Evolutionary conservation across 352 stramenopile species (phyloP).

Genomic region (Aphanomyces cochlioides): DNA sequence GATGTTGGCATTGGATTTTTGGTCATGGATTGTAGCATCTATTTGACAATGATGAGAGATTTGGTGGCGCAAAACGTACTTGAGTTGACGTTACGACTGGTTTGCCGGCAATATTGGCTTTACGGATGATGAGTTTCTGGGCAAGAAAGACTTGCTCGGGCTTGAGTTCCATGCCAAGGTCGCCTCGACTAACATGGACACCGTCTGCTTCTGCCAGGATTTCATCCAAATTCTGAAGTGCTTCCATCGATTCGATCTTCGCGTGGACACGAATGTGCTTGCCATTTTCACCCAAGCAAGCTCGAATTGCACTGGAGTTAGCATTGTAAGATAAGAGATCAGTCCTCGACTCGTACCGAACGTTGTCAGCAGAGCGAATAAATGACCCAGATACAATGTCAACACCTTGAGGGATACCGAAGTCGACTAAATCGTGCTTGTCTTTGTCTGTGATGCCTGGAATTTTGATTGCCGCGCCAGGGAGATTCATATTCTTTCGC

Average conservation of each 20-base stretch:
- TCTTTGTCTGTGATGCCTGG: conserved; percentile 95
- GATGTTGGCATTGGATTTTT: conserved; percentile 95
- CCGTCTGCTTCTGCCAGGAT: conserved; percentile 97
- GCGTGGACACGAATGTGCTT: conserved; percentile 94
- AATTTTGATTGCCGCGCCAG: conserved; percentile 85
- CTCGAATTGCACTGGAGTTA: conserved; percentile 46
- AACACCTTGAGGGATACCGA: conserved; percentile 94
- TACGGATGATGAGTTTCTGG: conserved; percentile 99
- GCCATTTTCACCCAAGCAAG: conserved; percentile 77
- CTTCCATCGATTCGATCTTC: conserved; percentile 99
- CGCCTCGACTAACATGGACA: conserved; percentile 98
- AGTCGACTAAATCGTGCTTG: conserved; percentile 90
- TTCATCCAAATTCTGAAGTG: conserved; percentile 94
- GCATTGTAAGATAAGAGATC: neutral
- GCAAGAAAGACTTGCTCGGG: conserved; percentile 98
- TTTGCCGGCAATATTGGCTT: conserved; percentile 95
- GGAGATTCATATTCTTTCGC: conserved; percentile 97
- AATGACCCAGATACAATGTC: conserved; percentile 99
- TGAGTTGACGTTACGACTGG: conserved; percentile 95
- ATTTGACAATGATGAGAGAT: conserved; percentile 20
- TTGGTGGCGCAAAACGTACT: conserved; percentile 39
- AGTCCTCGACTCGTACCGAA: conserved; percentile 81
- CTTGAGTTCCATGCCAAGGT: conserved; percentile 98
- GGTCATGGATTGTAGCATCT: conserved; percentile 99
- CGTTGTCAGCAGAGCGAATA: conserved; percentile 95